Evolutionary conservation across 192 early-diverging fungal genomes (phyloP), one percentile per base, ranked within the genome.

Genomic region (Jimgerdemannia flammicorona): DNA sequence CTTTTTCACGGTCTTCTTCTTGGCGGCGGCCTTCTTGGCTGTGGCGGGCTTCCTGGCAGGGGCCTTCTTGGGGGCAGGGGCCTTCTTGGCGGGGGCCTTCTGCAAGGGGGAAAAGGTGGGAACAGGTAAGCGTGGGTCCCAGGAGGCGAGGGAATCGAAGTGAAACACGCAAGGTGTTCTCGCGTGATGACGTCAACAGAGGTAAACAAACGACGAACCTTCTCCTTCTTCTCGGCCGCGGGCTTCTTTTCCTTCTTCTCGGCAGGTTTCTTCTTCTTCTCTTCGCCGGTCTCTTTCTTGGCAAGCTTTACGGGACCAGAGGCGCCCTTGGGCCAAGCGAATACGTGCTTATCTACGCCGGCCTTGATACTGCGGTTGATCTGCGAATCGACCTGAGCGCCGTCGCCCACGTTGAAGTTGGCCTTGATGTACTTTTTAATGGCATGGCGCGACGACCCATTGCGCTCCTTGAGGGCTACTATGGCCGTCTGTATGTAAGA

Each of bases 361-460:
- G 84, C 84, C 81, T 90, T 90, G 81, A 94, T 85, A 71, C 90
- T 91, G 72, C 75, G 76, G 75, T 87, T 90, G 77, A 93, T 84
- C 70, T 86, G 81, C 44, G 72, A 64, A 77, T 91, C 90, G 72
- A 83, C 84, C 67, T 80, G 87, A 39, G 86, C 84, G 63, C 83
- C 81, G 70, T 66, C 40, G 64, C 68, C 44, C 18, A 94, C 87
- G 79, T 88, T 84, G 84, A 84, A 91, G 89, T 93, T 94, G 70
- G 89, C 86, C 77, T 84, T 73, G 73, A 94, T 90, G 79, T 93
- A 94, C 79, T 94, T 94, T 77, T 93, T 94, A 78, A 94, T 90
- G 67, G 89, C 88, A 72, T 87, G 90, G 70, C 93, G 90, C 66
- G 88, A 89, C 63, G 88, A 90, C 63, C 92, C 93, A 49, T 86